Evolutionary conservation across 768 basidiomycete species (phyloP).

Genomic region (Mycena sanguinolenta): DNA sequence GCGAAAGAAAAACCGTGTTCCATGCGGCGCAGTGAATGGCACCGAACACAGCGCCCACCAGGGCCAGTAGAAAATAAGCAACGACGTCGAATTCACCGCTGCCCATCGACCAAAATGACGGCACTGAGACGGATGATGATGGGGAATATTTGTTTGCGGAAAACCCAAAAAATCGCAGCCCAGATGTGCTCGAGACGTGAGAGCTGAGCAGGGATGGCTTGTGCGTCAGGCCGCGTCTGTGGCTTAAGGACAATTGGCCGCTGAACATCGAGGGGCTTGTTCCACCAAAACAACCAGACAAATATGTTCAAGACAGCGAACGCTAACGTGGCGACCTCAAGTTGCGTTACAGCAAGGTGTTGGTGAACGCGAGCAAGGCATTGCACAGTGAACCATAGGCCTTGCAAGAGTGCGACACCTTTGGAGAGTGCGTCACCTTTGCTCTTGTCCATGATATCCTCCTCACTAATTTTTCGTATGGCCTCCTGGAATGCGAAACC

Average conservation of each 20-base stretch:
- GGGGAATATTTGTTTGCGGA: neutral
- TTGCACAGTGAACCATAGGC: constrained; percentile 51
- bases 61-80: constrained; percentile 17
- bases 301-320: constrained; percentile 46
- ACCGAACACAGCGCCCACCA: constrained; percentile 40
- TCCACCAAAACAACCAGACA: constrained; percentile 49
- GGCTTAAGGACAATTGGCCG: constrained; percentile 35
- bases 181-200: neutral
- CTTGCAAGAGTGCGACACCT: constrained; percentile 54
- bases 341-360: constrained; percentile 47
- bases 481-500: neutral
- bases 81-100: neutral
- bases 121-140: neutral
- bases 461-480: constrained; percentile 18
- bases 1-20: constrained; percentile 39
- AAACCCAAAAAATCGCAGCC: neutral
- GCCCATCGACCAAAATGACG: neutral
- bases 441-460: constrained; percentile 40
- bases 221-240: no score
- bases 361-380: constrained; percentile 42
- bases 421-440: constrained; percentile 51
- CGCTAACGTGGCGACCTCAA: constrained; percentile 53
- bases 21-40: constrained; percentile 44
- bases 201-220: no score
- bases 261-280: constrained; percentile 53